Evolutionary conservation across 2,329 filamentous ascomycete species (phyloP), one percentile per base, ranked within the genome.

Genomic region (Trichoderma cornu-damae): DNA sequence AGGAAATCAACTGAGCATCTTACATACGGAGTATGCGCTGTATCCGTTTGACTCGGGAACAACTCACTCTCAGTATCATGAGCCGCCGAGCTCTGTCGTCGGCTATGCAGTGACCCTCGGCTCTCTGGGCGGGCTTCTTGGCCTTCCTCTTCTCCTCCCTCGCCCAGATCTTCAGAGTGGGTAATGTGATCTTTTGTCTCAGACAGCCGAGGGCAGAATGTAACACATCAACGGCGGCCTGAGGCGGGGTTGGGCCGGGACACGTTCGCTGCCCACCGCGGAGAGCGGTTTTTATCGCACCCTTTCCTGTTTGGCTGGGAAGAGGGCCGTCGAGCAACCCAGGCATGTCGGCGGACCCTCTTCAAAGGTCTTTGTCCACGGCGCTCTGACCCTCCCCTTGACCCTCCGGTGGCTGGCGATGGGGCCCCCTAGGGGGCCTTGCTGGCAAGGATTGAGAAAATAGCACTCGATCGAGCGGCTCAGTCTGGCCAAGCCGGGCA

Each of bases 211-310:
- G 46, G 54, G 37, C 54, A 57, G 26, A 16, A 47, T 55, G 51
- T 37, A 55, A 38, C 52, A 38, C 16, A 51, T 51, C 35, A 49
- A 16, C 26, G 32, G 16, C 28, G 40, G 44, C 53, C 43, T 42
- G 53, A 57, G 53, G 53, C 43, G 53, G 53, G 53, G 53, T 57
- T 57, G 20, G 53, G 53, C 44, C 24, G 53, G 53, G 46, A 57
- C 40, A 55, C 52, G 22, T 46, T 47, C 52, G 26, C 42, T 35
- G 26, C 28, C 16, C 34, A 4, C 18, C n/a, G 14, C 16, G 26
- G 11, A 55, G 32, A 42, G 37, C 42, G 6, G 51, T 24, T 30
- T 56, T 22, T 24, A 30, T 12, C n/a, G 32, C 48, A 50, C 14
- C 22, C 9, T 50, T 50, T 38, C 9, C 16, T 35, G 53, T 34